A percentile compares a stretch with the other conserved stretches of the same genome.
These are phyloP conservation scores for Xylariales sp. DNA, from an alignment of 2,329 filamentous ascomycete species.

Conservation along the genomic window DNA sequence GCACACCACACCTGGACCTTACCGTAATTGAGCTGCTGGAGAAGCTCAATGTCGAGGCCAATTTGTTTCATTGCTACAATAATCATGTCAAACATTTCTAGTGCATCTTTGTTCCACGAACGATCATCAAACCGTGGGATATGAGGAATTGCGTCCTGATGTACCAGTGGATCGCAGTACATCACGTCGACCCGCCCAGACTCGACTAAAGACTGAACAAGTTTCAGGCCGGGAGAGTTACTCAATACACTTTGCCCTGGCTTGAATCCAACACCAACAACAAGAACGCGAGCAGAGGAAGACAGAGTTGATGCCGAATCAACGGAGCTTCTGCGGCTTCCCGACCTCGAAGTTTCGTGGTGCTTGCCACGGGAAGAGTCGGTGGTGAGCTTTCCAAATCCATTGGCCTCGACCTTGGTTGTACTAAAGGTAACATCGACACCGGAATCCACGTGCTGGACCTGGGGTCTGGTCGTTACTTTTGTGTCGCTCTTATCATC, in stretches of 20 bases:
- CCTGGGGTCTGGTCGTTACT: background rate
- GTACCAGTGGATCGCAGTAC: slow-evolving; percentile 40
- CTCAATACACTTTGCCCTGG: slow-evolving; percentile 40
- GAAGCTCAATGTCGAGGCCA: slow-evolving; percentile 33
- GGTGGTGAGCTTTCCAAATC: no score
- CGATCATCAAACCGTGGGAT: slow-evolving; percentile 31
- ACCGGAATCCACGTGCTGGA: background rate
- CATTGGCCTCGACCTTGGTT: background rate
- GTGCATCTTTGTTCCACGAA: slow-evolving; percentile 30
- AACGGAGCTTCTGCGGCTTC: background rate
- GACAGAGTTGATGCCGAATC: no score
- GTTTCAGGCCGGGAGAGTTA: slow-evolving; percentile 42
- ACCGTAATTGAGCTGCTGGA: slow-evolving; percentile 28
- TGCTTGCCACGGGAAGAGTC: background rate
- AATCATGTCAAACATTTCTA: slow-evolving; percentile 38
- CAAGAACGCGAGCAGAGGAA: slow-evolving; percentile 24
- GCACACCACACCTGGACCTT: slow-evolving; percentile 36
- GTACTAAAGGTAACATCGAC: background rate
- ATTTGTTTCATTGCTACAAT: slow-evolving; percentile 38
- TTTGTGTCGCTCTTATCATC: background rate
- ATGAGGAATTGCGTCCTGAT: slow-evolving; percentile 34
- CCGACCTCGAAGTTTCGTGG: slow-evolving; percentile 14
- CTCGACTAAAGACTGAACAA: slow-evolving; percentile 28
- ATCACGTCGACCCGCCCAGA: slow-evolving; percentile 32
- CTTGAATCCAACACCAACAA: slow-evolving; percentile 48